These are phyloP conservation scores for Skeletonema marinoi DNA, from an alignment of 108 stramenopile species.

Conservation along the genomic window DNA sequence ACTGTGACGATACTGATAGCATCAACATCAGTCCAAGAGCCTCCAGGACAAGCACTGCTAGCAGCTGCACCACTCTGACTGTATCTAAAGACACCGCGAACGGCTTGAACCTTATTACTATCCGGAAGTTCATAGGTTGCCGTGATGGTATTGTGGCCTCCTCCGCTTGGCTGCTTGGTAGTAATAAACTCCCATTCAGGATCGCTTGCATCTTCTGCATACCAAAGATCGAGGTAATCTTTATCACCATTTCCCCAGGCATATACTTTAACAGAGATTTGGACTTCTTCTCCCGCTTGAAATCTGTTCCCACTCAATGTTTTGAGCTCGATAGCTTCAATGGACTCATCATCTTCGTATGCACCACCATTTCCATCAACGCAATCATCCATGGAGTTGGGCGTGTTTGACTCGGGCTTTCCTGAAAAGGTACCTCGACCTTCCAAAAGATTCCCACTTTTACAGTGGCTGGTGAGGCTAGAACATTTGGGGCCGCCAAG, in stretches of 20 bases:
- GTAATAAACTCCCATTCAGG: slow-evolving; percentile 26
- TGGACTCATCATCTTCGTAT: slow-evolving; percentile 25
- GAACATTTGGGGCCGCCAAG: slow-evolving; percentile 12
- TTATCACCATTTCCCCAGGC: not conserved
- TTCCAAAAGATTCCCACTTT: slow-evolving; percentile 1
- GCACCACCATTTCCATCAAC: slow-evolving; percentile 17
- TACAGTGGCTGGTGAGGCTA: not conserved
- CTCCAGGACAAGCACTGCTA: not conserved
- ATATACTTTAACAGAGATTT: slow-evolving; percentile 18
- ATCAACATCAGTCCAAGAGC: not conserved
- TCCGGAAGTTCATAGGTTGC: slow-evolving; percentile 12
- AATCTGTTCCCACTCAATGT: slow-evolving; percentile 9
- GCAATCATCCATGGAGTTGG: slow-evolving; percentile 23
- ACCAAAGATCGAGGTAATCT: slow-evolving; percentile 28
- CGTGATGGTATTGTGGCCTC: slow-evolving; percentile 2
- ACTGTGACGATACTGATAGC: not conserved
- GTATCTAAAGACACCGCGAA: slow-evolving; percentile 24
- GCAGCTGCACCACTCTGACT: not conserved
- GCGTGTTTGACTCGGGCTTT: not conserved
- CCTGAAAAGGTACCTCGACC: slow-evolving; percentile 22
- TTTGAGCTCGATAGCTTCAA: slow-evolving; percentile 18
- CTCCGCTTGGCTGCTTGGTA: slow-evolving; percentile 2
- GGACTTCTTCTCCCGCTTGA: slow-evolving; percentile 3
- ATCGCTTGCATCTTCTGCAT: slow-evolving; percentile 21
- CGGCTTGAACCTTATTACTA: slow-evolving; percentile 16